A percentile compares a stretch with the other conserved stretches of the same genome.
Evolutionary conservation across 2,329 filamentous ascomycete species (phyloP).

Genomic region (Sporothrix luriei): DNA sequence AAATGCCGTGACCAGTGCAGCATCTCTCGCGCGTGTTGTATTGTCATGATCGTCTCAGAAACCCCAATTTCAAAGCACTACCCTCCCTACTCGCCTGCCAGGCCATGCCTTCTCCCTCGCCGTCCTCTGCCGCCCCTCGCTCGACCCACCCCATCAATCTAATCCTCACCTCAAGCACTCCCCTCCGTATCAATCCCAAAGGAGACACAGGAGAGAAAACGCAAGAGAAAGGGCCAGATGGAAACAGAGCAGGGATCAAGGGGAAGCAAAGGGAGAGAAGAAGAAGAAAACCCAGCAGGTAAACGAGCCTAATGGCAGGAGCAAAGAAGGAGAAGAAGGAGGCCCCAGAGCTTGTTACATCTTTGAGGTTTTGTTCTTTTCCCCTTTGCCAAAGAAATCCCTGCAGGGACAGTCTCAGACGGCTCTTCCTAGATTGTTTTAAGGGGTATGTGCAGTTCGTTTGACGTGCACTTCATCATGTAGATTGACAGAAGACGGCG

Average conservation of each 20-base stretch:
- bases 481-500: constrained; percentile 19
- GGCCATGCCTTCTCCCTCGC: constrained; percentile 33
- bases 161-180: background rate
- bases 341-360: background rate
- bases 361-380: background rate
- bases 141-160: constrained; percentile 3
- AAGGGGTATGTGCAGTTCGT: constrained; percentile 40
- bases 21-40: background rate
- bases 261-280: background rate
- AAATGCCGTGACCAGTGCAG: background rate
- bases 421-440: constrained; percentile 47
- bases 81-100: constrained; percentile 41
- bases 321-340: constrained; percentile 17
- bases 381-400: constrained; percentile 3
- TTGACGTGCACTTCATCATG: constrained; percentile 45
- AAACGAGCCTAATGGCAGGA: background rate
- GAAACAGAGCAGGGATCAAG: constrained; percentile 14
- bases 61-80: constrained; percentile 48
- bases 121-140: constrained; percentile 33
- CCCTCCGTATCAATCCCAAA: constrained; percentile 28
- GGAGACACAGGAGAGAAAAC: constrained; percentile 25
- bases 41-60: constrained; percentile 23
- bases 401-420: constrained; percentile 45
- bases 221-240: background rate
- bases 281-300: background rate